These are phyloP conservation scores for Diutina mesorugosa DNA, from an alignment of 1,139 yeast genomes.

Conservation along the genomic window DNA sequence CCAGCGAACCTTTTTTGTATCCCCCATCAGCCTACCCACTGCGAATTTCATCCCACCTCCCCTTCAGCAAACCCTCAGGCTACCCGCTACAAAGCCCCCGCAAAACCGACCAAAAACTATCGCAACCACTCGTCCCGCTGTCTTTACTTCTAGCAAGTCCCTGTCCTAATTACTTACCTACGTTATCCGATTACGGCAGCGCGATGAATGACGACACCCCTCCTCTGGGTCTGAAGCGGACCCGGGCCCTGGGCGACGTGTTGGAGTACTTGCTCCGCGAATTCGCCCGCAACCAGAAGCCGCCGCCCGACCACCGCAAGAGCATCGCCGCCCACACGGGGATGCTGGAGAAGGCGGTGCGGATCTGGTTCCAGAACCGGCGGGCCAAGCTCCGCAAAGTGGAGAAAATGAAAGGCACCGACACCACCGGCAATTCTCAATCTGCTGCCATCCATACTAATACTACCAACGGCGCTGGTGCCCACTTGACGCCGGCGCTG, in stretches of 20 bases:
- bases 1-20: neutral
- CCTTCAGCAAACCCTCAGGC: neutral
- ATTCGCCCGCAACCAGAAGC: slow-evolving; percentile 62
- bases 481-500: neutral
- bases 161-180: too few relatives aligned
- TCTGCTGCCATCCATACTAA: slow-evolving; percentile 1
- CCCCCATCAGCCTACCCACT: neutral
- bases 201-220: neutral
- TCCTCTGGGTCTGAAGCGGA: slow-evolving; percentile 15
- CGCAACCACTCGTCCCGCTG: too few relatives aligned
- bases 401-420: slow-evolving; percentile 24
- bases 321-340: slow-evolving; percentile 64
- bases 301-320: slow-evolving; percentile 54
- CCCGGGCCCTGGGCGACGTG: slow-evolving; percentile 78
- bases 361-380: slow-evolving; percentile 92
- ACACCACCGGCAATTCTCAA: neutral
- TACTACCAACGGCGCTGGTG: neutral
- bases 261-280: slow-evolving; percentile 56
- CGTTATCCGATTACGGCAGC: neutral
- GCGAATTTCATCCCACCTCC: neutral
- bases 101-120: too few relatives aligned
- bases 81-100: too few relatives aligned
- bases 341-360: slow-evolving; percentile 83
- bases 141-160: too few relatives aligned
- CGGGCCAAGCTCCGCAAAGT: slow-evolving; percentile 66